Base-by-base conservation (phyloP, 2,329 filamentous ascomycete species). In the Fusarium azukiicola region DNA sequence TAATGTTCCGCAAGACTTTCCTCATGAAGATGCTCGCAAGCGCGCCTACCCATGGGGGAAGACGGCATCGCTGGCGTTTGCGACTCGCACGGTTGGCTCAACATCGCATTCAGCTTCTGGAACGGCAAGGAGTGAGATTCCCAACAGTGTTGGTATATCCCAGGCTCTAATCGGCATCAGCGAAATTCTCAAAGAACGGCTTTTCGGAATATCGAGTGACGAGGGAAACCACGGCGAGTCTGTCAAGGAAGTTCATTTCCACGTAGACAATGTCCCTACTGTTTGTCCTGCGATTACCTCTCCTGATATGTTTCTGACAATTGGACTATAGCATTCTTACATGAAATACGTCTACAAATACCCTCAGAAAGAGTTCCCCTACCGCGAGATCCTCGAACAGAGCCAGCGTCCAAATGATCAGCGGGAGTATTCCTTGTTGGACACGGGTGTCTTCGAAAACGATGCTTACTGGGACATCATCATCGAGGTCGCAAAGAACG, bases 291-390 rank as follows among this genome's bases (percentile, higher is more conserved):
- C 38, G 14, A 47, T n/a, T 52, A 5, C 49, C 46, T 71, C 23
- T 21, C 19, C 17, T 49, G 63, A 36, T 16, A n/a, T 36, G 27
- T 63, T 23, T 27, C 21, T 44, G 54, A 67, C 38, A 32, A 32
- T 32, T 8, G 49, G 49, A 67, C 40, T 14, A 46, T 86, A 97
- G 96, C 97, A 99, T 88, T 98, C 97, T 38, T 99, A 99, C 90
- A 99, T 99, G 97, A 99, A 99, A 87, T 98, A 95, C 85, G 94
- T 99, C 80, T 99, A 99, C 93, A 99, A 99, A 88, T 98, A 99
- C 83, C 97, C 97, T 1, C 97, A 99, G 88, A 93, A 92, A 82
- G 94, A 95, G 78, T 99, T 99, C 84, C 97, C 97, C 4, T 99
- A 99, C 90, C 92, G 99, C 86, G 94, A 98, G 58, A 90, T 98